phyloP scores from a whole-genome alignment of 176 grass and related monocot species.

The Rhipidocladum racemiflorum region DNA sequence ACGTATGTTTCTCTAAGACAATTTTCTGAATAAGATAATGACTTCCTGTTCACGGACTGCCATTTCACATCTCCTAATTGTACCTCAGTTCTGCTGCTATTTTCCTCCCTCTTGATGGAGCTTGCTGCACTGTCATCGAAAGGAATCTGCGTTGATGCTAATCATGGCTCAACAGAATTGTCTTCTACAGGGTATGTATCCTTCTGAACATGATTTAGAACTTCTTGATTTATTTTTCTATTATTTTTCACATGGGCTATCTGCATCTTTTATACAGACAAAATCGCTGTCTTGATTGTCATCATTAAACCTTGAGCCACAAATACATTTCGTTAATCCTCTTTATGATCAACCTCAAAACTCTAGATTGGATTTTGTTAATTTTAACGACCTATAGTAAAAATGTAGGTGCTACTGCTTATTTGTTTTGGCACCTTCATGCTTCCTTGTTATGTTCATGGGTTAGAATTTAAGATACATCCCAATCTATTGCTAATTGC shows the following conservation, averaged over 20 bases:
- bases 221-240: not conserved
- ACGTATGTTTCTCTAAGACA: conserved; percentile 33
- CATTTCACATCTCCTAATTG: conserved; percentile 16
- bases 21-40: not conserved
- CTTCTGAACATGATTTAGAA: conserved; percentile 23
- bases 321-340: not conserved
- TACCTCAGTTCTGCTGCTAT: conserved; percentile 68
- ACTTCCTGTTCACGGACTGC: not conserved
- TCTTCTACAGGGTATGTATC: conserved; percentile 41
- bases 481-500: conserved; percentile 14
- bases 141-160: conserved; percentile 69
- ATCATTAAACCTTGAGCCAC: conserved; percentile 7
- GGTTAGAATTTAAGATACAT: conserved; percentile 1
- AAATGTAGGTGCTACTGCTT: too few relatives aligned
- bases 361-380: not conserved
- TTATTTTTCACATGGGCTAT: not conserved
- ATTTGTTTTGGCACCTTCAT: not conserved
- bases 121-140: conserved; percentile 75
- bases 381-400: too few relatives aligned
- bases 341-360: not conserved
- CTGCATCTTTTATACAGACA: not conserved
- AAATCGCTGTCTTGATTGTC: not conserved
- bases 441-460: not conserved
- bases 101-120: conserved; percentile 90
- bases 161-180: conserved; percentile 48